Conservation (phyloP, 257 asterid species). For the Nicotiana sylvestris region DNA sequence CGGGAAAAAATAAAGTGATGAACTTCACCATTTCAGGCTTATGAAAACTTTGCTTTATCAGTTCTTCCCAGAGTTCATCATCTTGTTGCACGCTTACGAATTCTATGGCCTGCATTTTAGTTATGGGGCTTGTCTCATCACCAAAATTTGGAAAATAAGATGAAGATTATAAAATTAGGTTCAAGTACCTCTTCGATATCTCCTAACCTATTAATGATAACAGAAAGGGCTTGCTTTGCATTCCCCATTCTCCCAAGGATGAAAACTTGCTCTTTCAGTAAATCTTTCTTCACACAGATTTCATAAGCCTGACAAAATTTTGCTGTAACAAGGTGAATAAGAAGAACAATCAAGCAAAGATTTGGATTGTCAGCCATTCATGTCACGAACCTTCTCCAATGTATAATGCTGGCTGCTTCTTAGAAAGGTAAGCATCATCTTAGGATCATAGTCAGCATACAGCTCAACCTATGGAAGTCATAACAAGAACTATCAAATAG, state of each 20-base stretch:
- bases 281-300: constrained; percentile 64
- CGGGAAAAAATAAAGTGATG: background rate
- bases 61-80: constrained; percentile 99
- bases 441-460: constrained; percentile 82
- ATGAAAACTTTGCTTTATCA: constrained; percentile 81
- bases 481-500: background rate
- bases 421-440: constrained; percentile 92
- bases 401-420: constrained; percentile 98
- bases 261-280: constrained; percentile 88
- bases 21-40: constrained; percentile 90
- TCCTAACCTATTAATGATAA: constrained; percentile 81
- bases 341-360: background rate
- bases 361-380: background rate
- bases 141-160: constrained; percentile 16
- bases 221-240: constrained; percentile 79
- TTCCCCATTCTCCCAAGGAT: constrained; percentile 99
- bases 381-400: constrained; percentile 74
- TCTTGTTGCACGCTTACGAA: constrained; percentile 92
- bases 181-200: constrained; percentile 81
- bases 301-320: constrained; percentile 74
- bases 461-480: constrained; percentile 72
- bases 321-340: background rate
- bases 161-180: constrained; percentile 2
- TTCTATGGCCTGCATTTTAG: constrained; percentile 76
- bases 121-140: constrained; percentile 24